Evolutionary conservation across 2,329 filamentous ascomycete genomes (phyloP), one percentile per base, ranked within the genome.

Genomic region (Phialophora expanda): DNA sequence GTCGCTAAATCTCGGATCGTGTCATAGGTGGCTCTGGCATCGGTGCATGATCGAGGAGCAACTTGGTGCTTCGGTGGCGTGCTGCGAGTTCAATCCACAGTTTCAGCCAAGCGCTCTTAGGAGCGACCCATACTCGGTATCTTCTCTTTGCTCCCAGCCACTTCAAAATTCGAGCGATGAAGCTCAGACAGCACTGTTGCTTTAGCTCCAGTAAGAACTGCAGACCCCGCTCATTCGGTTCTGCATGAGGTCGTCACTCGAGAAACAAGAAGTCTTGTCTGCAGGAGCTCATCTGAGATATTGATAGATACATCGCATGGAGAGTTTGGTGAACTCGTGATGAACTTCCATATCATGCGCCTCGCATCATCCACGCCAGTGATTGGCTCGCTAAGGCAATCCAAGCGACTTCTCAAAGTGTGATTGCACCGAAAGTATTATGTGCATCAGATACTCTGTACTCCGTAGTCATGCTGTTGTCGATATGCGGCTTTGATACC

Each of bases 121-220:
- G 20, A 51, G 20, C 48, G 20, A 12, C 20, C 6, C 38, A 44
- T 7, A n/a, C n/a, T n/a, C n/a, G n/a, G n/a, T n/a, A n/a, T 44
- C 38, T 44, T 44, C 38, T 44, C 38, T 44, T 50, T 20, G 38
- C 56, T 59, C 28, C 56, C 56, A 59, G 56, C 56, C 56, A 50
- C 56, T 38, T 50, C 24, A 50, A 20, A 32, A 50, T 50, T 34
- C 38, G 38, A 44, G 38, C 17, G 38, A 7, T 44, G 17, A 17
- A 17, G 17, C 38, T 44, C 38, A 8, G 6, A 6, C 38, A 44
- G 56, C 3, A 44, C 46, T 32, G 17, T 9, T 46, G 26, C 38
- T 44, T 44, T 9, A 22, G 34, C 38, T 20, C 9, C 17, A 48
- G 44, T 17, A 48, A 48, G 44, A 7, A 22, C 44, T n/a, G 44